A percentile compares a stretch with the other conserved stretches of the same genome.
Evolutionary conservation across 805 yeast species (phyloP).

Genomic region (Pichia deserticola): DNA sequence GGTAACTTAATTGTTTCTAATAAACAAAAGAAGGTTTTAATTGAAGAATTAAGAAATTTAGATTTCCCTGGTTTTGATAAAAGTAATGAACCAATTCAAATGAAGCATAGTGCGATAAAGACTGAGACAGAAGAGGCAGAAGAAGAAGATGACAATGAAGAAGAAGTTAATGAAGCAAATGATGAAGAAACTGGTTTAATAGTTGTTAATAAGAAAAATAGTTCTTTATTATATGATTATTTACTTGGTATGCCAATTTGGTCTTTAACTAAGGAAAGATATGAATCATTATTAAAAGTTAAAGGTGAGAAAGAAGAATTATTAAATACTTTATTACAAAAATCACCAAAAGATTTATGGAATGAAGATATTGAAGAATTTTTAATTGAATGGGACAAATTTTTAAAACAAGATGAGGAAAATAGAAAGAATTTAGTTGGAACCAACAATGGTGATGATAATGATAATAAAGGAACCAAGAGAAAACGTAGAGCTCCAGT

Average conservation of each 20-base stretch:
- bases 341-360: constrained; percentile 87
- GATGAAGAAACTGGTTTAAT: constrained; percentile 22
- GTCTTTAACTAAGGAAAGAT: constrained; percentile 87
- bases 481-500: constrained; percentile 20
- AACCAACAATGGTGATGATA: constrained; percentile 30
- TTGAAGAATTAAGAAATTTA: constrained; percentile 51
- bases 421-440: constrained; percentile 44
- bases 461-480: constrained; percentile 32
- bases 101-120: constrained; percentile 26
- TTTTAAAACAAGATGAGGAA: constrained; percentile 57
- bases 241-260: constrained; percentile 87
- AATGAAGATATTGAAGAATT: constrained; percentile 72
- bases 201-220: constrained; percentile 35
- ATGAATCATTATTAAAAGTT: constrained; percentile 69
- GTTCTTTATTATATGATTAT: constrained; percentile 71
- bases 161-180: constrained; percentile 31
- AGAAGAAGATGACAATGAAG: constrained; percentile 19
- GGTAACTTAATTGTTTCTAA: constrained; percentile 63
- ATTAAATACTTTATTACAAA: constrained; percentile 53
- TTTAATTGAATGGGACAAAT: constrained; percentile 55
- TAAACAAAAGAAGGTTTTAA: constrained; percentile 57
- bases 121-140: constrained; percentile 29
- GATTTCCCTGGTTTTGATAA: constrained; percentile 75
- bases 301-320: constrained; percentile 66
- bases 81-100: constrained; percentile 54